Evolutionary conservation across 768 basidiomycete genomes (phyloP).

Genomic region (Boletus rubroflammeus): DNA sequence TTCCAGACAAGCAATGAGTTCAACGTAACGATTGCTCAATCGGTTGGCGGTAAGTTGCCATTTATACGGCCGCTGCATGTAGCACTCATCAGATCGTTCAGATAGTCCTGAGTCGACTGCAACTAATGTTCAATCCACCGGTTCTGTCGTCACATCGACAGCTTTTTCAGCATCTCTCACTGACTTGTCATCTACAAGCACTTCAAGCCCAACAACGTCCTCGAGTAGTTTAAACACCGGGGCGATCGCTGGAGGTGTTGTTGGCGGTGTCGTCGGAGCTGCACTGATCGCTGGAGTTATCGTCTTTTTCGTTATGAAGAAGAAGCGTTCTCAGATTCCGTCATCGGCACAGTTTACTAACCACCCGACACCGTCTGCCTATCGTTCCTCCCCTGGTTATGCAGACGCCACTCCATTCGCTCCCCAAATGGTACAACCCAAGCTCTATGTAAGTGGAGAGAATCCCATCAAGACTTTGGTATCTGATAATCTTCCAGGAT

Average conservation of each 20-base stretch:
- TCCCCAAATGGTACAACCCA: slow-evolving; percentile 22
- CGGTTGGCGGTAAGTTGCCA: slow-evolving; percentile 21
- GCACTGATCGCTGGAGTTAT: slow-evolving; percentile 38
- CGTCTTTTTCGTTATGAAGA: slow-evolving; percentile 39
- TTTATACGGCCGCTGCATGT: not conserved
- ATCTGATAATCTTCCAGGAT: slow-evolving; percentile 24
- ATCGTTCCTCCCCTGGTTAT: slow-evolving; percentile 4
- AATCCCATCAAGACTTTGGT: not conserved
- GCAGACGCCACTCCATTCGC: slow-evolving; percentile 10
- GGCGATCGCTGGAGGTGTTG: slow-evolving; percentile 61
- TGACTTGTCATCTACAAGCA: slow-evolving; percentile 5
- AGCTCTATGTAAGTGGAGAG: slow-evolving; percentile 28
- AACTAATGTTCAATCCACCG: slow-evolving; percentile 30
- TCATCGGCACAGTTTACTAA: slow-evolving; percentile 14
- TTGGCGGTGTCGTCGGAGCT: slow-evolving; percentile 57
- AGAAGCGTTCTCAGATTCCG: slow-evolving; percentile 23
- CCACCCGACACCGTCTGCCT: not conserved
- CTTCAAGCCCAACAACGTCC: slow-evolving; percentile 3
- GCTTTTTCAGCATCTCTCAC: slow-evolving; percentile 16
- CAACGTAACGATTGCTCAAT: slow-evolving; percentile 38
- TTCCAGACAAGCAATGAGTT: slow-evolving; percentile 37
- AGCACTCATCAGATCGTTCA: slow-evolving; percentile 13
- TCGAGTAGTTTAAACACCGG: slow-evolving; percentile 37
- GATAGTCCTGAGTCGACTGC: slow-evolving; percentile 45
- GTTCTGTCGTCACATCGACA: slow-evolving; percentile 8